phyloP scores from a whole-genome alignment of 2,329 filamentous ascomycete species.

The Fusarium decemcellulare region DNA sequence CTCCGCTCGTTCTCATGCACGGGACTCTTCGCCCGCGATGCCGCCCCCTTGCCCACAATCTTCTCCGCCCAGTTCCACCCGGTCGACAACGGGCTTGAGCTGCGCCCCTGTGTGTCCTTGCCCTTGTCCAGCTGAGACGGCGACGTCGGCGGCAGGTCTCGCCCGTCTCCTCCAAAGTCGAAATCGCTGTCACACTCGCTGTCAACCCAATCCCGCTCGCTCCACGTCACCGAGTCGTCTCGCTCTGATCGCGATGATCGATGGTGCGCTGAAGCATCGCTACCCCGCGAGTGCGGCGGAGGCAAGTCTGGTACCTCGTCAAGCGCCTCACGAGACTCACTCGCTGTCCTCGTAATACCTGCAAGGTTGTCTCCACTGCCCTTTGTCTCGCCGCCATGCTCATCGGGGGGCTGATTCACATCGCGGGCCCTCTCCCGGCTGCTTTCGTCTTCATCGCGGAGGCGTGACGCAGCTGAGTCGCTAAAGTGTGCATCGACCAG shows the following conservation, averaged over 20 bases:
- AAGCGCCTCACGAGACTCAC: slow-evolving; percentile 53
- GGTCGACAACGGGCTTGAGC: slow-evolving; percentile 44
- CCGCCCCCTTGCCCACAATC: slow-evolving; percentile 62
- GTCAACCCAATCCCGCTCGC: slow-evolving; percentile 56
- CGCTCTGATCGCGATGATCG: slow-evolving; percentile 45
- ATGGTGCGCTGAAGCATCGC: slow-evolving; percentile 35
- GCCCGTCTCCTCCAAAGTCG: slow-evolving; percentile 44
- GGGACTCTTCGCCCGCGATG: slow-evolving; percentile 49
- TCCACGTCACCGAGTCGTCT: slow-evolving; percentile 74
- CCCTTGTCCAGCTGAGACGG: slow-evolving; percentile 37
- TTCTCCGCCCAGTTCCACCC: slow-evolving; percentile 69
- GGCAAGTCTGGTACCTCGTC: slow-evolving; percentile 65
- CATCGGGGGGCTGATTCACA: slow-evolving; percentile 67
- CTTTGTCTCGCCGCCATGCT: slow-evolving; percentile 77
- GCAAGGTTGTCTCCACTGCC: slow-evolving; percentile 40
- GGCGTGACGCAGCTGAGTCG: slow-evolving; percentile 73
- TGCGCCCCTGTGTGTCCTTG: slow-evolving; percentile 42
- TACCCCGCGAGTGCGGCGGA: slow-evolving; percentile 38
- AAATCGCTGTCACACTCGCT: slow-evolving; percentile 47
- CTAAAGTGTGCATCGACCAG: slow-evolving; percentile 95
- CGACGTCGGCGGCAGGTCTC: slow-evolving; percentile 29
- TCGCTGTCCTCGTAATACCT: slow-evolving; percentile 42
- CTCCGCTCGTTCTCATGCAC: slow-evolving; percentile 28
- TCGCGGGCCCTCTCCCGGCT: slow-evolving; percentile 78
- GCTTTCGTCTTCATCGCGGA: slow-evolving; percentile 76